Percentiles rank a stretch among this genome's conserved stretches.
Evolutionary conservation across 768 basidiomycete species (phyloP).

Genomic region (Suillus decipiens): DNA sequence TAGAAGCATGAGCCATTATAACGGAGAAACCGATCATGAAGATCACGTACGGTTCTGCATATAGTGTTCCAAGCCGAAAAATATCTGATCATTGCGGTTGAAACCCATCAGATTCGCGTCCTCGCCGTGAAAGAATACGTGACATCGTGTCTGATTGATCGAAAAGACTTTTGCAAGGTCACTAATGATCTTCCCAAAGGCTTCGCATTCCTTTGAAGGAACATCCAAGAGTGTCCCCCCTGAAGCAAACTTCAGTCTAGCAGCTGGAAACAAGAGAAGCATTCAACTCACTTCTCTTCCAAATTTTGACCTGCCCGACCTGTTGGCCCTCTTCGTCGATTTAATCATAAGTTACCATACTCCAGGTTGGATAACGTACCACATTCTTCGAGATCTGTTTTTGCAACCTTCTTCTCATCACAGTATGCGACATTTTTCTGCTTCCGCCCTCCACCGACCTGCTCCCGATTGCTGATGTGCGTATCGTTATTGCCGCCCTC

Average conservation of each 20-base stretch:
- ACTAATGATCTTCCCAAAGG: conserved; percentile 11
- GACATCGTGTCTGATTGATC: conserved; percentile 9
- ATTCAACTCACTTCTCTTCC: conserved; percentile 4
- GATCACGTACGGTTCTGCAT: conserved; percentile 13
- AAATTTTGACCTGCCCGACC: conserved; percentile 1
- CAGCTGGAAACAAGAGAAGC: background rate
- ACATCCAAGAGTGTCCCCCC: conserved; percentile 3
- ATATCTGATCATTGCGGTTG: conserved; percentile 19
- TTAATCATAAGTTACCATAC: background rate
- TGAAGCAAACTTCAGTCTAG: conserved; percentile 1
- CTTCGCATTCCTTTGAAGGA: conserved; percentile 8
- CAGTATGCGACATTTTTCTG: conserved; percentile 17
- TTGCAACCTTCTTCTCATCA: conserved; percentile 10
- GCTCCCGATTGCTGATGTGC: conserved; percentile 10
- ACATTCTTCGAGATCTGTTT: conserved; percentile 13
- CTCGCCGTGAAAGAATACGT: conserved; percentile 15
- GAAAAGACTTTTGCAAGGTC: conserved; percentile 14
- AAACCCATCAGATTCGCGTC: conserved; percentile 20
- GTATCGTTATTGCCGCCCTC: background rate
- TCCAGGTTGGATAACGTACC: conserved; percentile 6
- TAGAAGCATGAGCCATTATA: background rate
- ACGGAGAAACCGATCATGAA: background rate
- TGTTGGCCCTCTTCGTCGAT: background rate
- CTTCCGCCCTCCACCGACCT: conserved; percentile 16
- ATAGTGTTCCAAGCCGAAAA: conserved; percentile 19